phyloP scores from a whole-genome alignment of 345 rosid species.

The Isatis tinctoria region DNA sequence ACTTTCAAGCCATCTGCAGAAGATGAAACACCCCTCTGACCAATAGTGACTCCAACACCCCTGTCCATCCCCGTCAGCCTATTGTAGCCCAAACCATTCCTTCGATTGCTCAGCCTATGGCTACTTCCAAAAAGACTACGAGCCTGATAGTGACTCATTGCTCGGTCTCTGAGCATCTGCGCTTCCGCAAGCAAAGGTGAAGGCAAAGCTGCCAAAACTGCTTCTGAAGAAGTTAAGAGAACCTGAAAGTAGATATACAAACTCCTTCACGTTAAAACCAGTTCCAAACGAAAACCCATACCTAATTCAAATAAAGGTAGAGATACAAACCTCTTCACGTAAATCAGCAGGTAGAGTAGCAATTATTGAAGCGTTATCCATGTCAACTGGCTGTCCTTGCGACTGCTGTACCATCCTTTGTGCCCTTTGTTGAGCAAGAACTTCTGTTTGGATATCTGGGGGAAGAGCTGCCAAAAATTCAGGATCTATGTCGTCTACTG shows the following conservation, averaged over 20 bases:
- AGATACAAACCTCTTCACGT: conserved; percentile 86
- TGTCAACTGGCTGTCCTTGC: conserved; percentile 94
- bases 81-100: conserved; percentile 90
- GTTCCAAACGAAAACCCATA: not conserved
- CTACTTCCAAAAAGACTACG: conserved; percentile 82
- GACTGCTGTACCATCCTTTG: conserved; percentile 89
- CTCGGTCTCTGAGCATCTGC: conserved; percentile 92
- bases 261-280: not conserved
- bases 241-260: conserved; percentile 46
- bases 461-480: conserved; percentile 98
- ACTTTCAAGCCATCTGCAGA: conserved; percentile 60
- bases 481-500: conserved; percentile 93
- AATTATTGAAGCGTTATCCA: conserved; percentile 97
- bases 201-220: conserved; percentile 88
- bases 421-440: conserved; percentile 96
- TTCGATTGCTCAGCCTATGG: conserved; percentile 67
- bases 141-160: conserved; percentile 97
- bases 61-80: conserved; percentile 89
- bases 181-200: conserved; percentile 96
- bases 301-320: not conserved
- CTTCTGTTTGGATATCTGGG: conserved; percentile 98
- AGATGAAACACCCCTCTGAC: conserved; percentile 64
- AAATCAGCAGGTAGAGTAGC: conserved; percentile 95
- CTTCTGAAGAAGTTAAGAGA: conserved; percentile 92
- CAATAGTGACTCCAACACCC: conserved; percentile 84